phyloP scores from a whole-genome alignment of 2,329 filamentous ascomycete species.

The Hypoxylon sp. region DNA sequence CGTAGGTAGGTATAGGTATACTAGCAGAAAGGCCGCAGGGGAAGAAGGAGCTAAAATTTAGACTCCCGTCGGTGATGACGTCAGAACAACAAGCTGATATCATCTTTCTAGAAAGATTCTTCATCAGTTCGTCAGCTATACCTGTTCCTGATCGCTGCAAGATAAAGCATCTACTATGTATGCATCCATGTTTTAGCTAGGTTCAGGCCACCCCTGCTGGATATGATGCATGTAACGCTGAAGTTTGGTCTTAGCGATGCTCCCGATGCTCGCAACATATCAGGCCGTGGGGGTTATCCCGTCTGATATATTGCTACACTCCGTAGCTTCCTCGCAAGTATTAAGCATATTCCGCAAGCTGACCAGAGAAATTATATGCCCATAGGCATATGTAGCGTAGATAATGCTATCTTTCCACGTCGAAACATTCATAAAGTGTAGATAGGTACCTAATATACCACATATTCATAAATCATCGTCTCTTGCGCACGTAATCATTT shows the following conservation, averaged over 20 bases:
- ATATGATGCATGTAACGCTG: slow-evolving; percentile 32
- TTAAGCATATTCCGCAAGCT: not conserved
- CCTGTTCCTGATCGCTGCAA: slow-evolving; percentile 28
- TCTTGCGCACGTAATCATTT: not conserved
- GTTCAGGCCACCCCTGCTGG: slow-evolving; percentile 10
- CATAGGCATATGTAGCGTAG: not conserved
- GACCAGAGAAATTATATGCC: not conserved
- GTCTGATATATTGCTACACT: not conserved
- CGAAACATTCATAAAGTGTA: not conserved
- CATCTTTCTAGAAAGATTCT: slow-evolving; percentile 17
- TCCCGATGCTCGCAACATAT: slow-evolving; percentile 4
- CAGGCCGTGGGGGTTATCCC: slow-evolving; percentile 20
- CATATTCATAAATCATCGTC: slow-evolving; percentile 22
- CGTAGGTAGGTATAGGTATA: not conserved
- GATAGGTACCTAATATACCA: too few relatives aligned
- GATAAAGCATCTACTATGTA: slow-evolving; percentile 6
- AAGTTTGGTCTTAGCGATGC: slow-evolving; percentile 7
- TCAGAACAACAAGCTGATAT: slow-evolving; percentile 19
- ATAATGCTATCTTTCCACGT: not conserved
- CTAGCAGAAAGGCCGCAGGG: too few relatives aligned
- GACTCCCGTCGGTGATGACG: slow-evolving; percentile 34
- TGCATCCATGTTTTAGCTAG: slow-evolving; percentile 10
- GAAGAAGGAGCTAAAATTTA: slow-evolving; percentile 18
- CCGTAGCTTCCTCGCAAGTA: too few relatives aligned
- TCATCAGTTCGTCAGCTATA: slow-evolving; percentile 4